Evolutionary conservation across 208 protist genomes (phyloP).

Genomic region (Acanthamoeba lugdunensis): DNA sequence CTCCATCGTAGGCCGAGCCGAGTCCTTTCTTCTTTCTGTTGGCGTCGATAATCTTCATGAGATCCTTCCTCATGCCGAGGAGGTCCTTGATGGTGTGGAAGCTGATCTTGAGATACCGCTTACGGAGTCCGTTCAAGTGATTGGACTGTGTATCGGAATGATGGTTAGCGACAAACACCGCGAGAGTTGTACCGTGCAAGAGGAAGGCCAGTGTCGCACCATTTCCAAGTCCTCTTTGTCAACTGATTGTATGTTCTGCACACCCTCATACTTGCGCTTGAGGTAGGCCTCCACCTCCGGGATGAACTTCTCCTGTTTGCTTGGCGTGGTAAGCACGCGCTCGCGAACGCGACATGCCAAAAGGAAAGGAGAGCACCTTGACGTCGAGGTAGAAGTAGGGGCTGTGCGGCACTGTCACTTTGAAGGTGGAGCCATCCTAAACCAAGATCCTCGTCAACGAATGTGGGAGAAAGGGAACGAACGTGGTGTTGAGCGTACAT

Average conservation of each 20-base stretch:
- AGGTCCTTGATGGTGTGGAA: constrained; percentile 95
- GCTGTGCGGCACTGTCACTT: constrained; percentile 78
- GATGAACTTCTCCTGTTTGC: constrained; percentile 89
- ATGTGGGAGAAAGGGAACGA: background rate
- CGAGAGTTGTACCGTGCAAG: background rate
- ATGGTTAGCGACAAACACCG: too few relatives aligned
- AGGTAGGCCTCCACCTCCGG: constrained; percentile 95
- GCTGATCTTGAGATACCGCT: constrained; percentile 93
- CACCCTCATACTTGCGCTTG: constrained; percentile 90
- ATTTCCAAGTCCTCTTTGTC: constrained; percentile 96
- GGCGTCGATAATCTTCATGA: constrained; percentile 77
- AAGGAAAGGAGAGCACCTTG: constrained; percentile 80
- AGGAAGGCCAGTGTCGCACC: constrained; percentile 12
- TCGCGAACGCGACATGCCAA: constrained; percentile 67
- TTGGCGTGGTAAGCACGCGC: background rate
- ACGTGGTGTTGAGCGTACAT: constrained; percentile 67
- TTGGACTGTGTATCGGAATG: constrained; percentile 87
- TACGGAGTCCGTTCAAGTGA: constrained; percentile 94
- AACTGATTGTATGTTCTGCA: constrained; percentile 89
- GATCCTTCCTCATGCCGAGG: constrained; percentile 89
- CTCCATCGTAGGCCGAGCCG: constrained; percentile 42
- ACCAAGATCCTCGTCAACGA: background rate
- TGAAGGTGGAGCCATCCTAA: constrained; percentile 87
- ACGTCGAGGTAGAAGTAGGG: constrained; percentile 91
- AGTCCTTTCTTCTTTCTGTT: constrained; percentile 75